Conservation (phyloP, 371 early-diverging fungal genomes). For the Mucor saturninus region DNA sequence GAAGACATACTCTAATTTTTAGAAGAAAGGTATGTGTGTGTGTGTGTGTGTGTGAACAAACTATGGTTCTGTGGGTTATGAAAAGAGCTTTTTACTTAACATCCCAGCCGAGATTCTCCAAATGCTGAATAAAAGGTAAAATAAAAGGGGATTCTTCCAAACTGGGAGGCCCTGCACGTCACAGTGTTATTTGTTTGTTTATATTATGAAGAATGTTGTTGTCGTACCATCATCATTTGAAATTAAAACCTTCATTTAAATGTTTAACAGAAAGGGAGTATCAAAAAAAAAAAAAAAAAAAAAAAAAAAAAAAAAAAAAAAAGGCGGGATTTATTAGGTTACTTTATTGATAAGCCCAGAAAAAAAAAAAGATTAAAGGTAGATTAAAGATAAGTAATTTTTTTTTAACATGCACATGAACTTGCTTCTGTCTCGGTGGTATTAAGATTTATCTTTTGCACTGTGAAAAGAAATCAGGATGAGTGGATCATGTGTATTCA, state of each 20-base stretch:
- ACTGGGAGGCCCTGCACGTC: constrained; percentile 39
- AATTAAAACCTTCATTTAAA: constrained; percentile 33
- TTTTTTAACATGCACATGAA: constrained; percentile 35
- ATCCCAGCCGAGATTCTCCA: constrained; percentile 46
- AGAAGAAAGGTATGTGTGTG: background rate
- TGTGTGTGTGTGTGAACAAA: too few species aligned
- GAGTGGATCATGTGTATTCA: background rate
- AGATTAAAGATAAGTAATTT: too few species aligned
- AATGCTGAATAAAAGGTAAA: constrained; percentile 43
- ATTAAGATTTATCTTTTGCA: constrained; percentile 42
- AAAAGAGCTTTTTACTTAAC: constrained; percentile 34
- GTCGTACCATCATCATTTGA: constrained; percentile 43
- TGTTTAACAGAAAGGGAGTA: background rate
- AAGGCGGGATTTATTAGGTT: background rate
- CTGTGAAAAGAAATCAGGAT: constrained; percentile 5
- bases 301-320: background rate
- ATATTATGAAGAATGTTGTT: background rate
- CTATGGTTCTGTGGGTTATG: background rate
- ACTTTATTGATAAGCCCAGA: background rate
- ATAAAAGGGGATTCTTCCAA: constrained; percentile 49
- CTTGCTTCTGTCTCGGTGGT: constrained; percentile 31
- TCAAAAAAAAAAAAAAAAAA: background rate
- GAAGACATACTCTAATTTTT: constrained; percentile 40
- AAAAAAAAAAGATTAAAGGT: too few species aligned
- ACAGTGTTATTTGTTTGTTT: background rate